Base-by-base conservation (phyloP, 768 basidiomycete species). In the Baorangia bicolor region DNA sequence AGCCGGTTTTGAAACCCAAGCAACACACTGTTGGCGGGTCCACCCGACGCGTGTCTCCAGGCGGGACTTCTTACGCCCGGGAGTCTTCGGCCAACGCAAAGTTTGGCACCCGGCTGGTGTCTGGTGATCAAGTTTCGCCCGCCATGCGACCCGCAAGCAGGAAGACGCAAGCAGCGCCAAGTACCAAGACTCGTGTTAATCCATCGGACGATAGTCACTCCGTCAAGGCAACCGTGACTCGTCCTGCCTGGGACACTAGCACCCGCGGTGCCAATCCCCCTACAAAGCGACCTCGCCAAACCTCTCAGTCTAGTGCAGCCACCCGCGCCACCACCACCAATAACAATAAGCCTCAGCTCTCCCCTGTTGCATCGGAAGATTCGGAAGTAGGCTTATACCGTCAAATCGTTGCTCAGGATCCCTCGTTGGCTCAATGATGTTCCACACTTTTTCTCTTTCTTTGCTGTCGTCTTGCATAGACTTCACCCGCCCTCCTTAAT, bases 31-130 rank as follows among this genome's bases (percentile, higher is more conserved):
- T 74, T 74, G 56, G 65, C 62, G 39, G 75, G 66, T 50, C 74
- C 69, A 46, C 63, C 33, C 73, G 78, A 48, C 72, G 76, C 41
- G 69, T 60, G 63, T 74, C 64, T 64, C 79, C 63, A 62, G 83
- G 72, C 72, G 66, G 72, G 44, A 70, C 77, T 14, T 81, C 86
- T 13, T 91, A 90, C 62, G 86, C 82, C 10, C 79, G 90, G 49
- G 88, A 91, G 71, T 92, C 90, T 9, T 90, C 88, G 49, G 92
- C 91, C 18, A 91, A 94, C 64, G 94, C 94, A 56, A 97, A 97
- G 72, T 96, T 97, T 73, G 94, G 92, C 21, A 83, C 85, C 39
- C 84, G 94, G 18, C 76, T 95, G 35, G 76, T 95, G 43, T 83
- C 88, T 23, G 81, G 77, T 44, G 87, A 90, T 37, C 72, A 73